Base-by-base conservation (phyloP, 1,284 basidiomycete species). In the Ustilago vetiveriae region DNA sequence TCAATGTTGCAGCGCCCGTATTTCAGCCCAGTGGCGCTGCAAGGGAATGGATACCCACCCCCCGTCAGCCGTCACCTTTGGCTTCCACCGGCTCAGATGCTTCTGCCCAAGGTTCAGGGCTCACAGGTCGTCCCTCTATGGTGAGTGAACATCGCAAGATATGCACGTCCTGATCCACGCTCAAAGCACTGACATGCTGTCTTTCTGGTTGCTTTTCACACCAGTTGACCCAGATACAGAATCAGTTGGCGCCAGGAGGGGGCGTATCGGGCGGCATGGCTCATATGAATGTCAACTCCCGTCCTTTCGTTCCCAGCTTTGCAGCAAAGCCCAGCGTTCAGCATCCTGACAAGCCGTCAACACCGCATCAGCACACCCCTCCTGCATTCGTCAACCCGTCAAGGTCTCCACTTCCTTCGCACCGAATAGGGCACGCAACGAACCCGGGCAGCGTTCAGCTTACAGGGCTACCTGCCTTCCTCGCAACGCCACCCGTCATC, bases 191-290 rank as follows among this genome's bases (percentile, higher is more conserved):
- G 24, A 54, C 37, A 26, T 14, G 19, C 27, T 40, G 11, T 14
- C 10, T 14, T 17, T 26, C 16, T 5, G n/a, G 11, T 8, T 30
- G 4, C 16, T 11, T n/a, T n/a, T n/a, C n/a, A n/a, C n/a, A n/a
- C 9, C 48, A 64, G 59, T 56, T 72, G 11, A 41, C 56, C 0
- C 69, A 68, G 42, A 72, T 72, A 6, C 69, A 72, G 9, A 68
- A 62, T 22, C 64, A 67, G 29, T 56, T 68, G 55, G 22, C 40
- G 0, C 42, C 50, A 14, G 47, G 29, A 23, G 49, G 56, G 10
- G 43, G 44, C n/a, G 33, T 36, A 0, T 37, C 54, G 2, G 53
- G 57, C 30, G 67, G 57, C 17, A 52, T 52, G n/a, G 27, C 38
- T 16, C 48, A 46, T 16, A 55, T 67, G 62, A 72, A 30, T 35